Conservation (phyloP, 2,329 filamentous ascomycete genomes). For the Ceratocystis destructans region DNA sequence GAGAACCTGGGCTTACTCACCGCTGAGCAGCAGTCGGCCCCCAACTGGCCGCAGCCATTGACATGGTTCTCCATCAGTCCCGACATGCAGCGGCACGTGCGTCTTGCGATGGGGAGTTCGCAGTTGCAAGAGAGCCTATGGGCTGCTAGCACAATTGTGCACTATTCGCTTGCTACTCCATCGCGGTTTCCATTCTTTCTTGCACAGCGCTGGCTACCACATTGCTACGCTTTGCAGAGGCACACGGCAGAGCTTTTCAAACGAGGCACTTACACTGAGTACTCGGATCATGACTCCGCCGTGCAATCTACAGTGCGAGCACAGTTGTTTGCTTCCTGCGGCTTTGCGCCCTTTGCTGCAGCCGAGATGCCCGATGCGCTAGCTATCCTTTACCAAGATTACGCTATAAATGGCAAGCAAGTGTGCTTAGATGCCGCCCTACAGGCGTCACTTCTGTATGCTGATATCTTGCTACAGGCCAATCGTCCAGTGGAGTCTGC, state of each 20-base stretch:
- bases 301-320: neutral
- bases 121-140: neutral
- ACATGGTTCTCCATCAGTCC: neutral
- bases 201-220: slow-evolving; percentile 1
- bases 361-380: neutral
- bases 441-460: slow-evolving; percentile 2
- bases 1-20: neutral
- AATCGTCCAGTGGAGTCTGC: neutral
- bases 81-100: slow-evolving; percentile 3
- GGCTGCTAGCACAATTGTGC: neutral
- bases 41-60: neutral
- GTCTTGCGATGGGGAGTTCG: neutral
- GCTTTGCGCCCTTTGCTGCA: slow-evolving; percentile 2
- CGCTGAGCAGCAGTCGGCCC: neutral
- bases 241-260: slow-evolving; percentile 4
- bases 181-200: neutral
- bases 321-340: neutral
- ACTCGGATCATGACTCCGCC: neutral
- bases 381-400: neutral
- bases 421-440: neutral
- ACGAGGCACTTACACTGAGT: neutral
- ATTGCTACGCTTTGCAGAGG: neutral
- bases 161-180: neutral
- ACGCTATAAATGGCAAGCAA: neutral
- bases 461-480: neutral